Conservation (phyloP, 2,329 filamentous ascomycete species). For the Aspergillus amoenus region DNA sequence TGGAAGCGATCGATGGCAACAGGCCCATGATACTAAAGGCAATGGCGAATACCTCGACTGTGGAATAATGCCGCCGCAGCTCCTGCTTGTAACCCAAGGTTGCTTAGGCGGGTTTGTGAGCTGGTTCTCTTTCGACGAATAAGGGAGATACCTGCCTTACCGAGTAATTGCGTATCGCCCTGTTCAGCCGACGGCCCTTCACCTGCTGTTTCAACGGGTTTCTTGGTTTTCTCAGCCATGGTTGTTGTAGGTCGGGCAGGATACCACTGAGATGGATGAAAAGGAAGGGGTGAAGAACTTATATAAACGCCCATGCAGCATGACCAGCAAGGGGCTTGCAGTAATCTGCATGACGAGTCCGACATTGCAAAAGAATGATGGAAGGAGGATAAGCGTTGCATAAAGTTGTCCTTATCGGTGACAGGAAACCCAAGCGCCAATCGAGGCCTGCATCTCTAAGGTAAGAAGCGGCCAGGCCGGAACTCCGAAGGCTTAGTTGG, state of each 20-base stretch:
- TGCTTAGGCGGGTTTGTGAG: conserved; percentile 21
- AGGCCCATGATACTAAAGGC: conserved; percentile 62
- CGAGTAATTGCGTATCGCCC: conserved; percentile 22
- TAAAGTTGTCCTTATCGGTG: conserved; percentile 4
- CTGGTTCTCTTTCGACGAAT: conserved; percentile 18
- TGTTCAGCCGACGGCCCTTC: conserved; percentile 12
- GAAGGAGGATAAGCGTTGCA: too few relatives aligned
- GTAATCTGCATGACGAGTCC: background rate
- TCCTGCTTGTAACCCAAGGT: conserved; percentile 57
- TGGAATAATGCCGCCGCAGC: conserved; percentile 59
- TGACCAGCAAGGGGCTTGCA: background rate
- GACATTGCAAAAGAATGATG: background rate
- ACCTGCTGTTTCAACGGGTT: background rate
- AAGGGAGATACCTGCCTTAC: background rate
- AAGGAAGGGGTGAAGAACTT: background rate
- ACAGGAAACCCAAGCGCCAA: background rate
- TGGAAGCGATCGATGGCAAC: conserved; percentile 60
- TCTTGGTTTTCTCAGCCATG: conserved; percentile 12
- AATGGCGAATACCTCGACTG: conserved; percentile 60
- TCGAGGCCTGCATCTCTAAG: background rate
- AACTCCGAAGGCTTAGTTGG: too few relatives aligned
- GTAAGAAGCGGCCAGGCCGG: conserved; percentile 8
- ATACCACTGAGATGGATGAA: background rate
- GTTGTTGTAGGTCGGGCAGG: conserved; percentile 2
- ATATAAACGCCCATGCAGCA: background rate